Evolutionary conservation across 345 rosid genomes (phyloP), one percentile per base, ranked within the genome.

Genomic region (Sisymbrium irio): DNA sequence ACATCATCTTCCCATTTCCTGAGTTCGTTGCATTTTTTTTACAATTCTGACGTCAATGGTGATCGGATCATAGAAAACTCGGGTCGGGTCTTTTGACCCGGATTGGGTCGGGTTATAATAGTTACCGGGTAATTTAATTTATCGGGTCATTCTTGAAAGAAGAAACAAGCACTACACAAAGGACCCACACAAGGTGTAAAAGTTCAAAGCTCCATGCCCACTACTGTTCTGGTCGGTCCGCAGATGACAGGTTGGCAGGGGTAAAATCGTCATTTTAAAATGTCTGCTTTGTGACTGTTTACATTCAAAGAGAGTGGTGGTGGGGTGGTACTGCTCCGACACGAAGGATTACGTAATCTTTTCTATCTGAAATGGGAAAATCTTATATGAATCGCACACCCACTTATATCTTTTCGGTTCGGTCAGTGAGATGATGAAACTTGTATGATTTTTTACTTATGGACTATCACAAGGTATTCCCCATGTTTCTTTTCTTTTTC

Each of bases 171-270:
- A 13, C 25, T 9, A 66, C 67, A 67, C 9, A 15, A 40, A 14
- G 78, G 78, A 39, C 73, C 78, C 78, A 75, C 78, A 75, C 78
- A 51, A 44, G 27, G 28, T 41, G 72, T 17, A 6, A 33, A 41
- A 28, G 55, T 67, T 75, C 56, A 41, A 69, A 61, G 69, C 49
- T 62, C 70, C 69, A 67, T 74, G 73, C 28, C 70, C 69, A 62
- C 17, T 62, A 56, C 6, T 72, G 36, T 45, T 35, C 64, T 68
- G 46, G 73, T 49, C 73, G 56, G 49, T 25, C 40, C 69, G 62
- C 74, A 67, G 56, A 51, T 67, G 74, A 60, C 78, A 67, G 78
- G 68, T 67, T 67, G 74, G 47, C 63, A 75, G 30, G 69, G 74
- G 25, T 67, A 51, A 30, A 30, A 2, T 20, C 49, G 78, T 68